Conservation (phyloP, 345 rosid genomes). For the Corymbia maculata region DNA sequence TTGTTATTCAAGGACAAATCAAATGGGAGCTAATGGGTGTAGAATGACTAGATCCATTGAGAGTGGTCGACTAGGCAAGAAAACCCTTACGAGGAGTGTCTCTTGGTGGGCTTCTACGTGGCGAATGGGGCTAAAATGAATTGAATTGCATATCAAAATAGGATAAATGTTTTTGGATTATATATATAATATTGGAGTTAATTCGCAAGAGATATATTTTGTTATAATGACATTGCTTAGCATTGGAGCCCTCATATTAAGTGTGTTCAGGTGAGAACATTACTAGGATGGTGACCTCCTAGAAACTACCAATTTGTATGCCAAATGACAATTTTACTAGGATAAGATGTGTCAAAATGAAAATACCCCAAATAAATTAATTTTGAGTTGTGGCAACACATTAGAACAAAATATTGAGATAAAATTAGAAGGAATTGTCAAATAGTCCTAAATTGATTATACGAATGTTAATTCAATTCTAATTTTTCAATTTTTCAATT, state of each 20-base stretch:
- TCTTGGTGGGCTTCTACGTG: not conserved
- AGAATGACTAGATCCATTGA: not conserved
- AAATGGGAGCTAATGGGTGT: fast-evolving
- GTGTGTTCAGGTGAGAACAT: not conserved
- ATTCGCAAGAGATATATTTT: not conserved
- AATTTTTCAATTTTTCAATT: not conserved
- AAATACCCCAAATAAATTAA: not conserved
- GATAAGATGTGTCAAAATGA: not conserved
- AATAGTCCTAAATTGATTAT: not conserved
- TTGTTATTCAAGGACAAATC: not conserved
- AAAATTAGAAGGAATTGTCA: not conserved
- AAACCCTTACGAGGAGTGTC: not conserved
- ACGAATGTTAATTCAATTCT: not conserved
- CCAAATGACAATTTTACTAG: not conserved
- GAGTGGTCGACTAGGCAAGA: not conserved
- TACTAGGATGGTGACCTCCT: not conserved
- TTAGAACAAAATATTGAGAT: not conserved
- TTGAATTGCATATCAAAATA: not conserved
- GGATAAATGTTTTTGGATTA: not conserved
- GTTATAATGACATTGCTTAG: not conserved
- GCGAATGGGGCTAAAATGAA: not conserved
- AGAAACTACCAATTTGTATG: not conserved
- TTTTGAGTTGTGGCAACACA: fast-evolving
- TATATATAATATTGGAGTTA: not conserved
- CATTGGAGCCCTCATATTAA: not conserved